Evolutionary conservation across 164 flowering plant species (phyloP).

Genomic region (Vitis rupestris): DNA sequence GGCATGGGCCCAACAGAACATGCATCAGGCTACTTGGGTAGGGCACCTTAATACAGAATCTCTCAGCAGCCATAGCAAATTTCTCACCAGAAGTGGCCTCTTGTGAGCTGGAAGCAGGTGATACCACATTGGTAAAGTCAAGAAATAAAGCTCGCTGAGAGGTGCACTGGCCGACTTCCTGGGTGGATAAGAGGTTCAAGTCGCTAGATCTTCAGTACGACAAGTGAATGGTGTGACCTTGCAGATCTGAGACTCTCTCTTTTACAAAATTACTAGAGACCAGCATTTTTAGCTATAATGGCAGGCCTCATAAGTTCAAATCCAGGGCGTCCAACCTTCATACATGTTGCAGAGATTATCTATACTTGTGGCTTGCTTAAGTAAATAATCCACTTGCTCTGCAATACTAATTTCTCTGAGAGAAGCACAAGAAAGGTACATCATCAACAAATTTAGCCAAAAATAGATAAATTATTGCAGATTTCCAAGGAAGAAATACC

Average conservation of each 20-base stretch:
- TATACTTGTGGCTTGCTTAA: constrained; percentile 83
- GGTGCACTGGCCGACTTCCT: not conserved
- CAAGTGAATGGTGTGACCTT: not conserved
- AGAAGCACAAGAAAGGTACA: constrained; percentile 1
- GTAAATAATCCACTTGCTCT: constrained; percentile 94
- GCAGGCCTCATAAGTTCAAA: constrained; percentile 39
- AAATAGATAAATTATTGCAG: not conserved
- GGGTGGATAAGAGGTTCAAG: not conserved
- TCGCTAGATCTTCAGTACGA: no score
- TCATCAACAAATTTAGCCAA: not conserved
- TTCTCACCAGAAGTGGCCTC: not conserved
- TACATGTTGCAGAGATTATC: constrained; percentile 98
- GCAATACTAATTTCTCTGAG: constrained; percentile 64
- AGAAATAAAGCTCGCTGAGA: not conserved
- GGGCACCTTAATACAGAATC: not conserved
- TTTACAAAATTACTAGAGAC: not conserved
- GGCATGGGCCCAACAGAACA: not conserved
- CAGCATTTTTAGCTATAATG: not conserved
- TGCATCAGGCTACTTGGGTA: not conserved
- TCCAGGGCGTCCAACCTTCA: constrained; percentile 99
- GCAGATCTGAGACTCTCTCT: not conserved
- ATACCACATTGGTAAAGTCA: not conserved
- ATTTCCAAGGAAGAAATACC: constrained; percentile 38
- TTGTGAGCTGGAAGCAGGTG: not conserved
- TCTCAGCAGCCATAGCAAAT: no score